Percentiles rank a stretch among this genome's conserved stretches.
These are phyloP conservation scores for Schizochytrium sp. DNA, from an alignment of 108 stramenopile species.

Conservation along the genomic window DNA sequence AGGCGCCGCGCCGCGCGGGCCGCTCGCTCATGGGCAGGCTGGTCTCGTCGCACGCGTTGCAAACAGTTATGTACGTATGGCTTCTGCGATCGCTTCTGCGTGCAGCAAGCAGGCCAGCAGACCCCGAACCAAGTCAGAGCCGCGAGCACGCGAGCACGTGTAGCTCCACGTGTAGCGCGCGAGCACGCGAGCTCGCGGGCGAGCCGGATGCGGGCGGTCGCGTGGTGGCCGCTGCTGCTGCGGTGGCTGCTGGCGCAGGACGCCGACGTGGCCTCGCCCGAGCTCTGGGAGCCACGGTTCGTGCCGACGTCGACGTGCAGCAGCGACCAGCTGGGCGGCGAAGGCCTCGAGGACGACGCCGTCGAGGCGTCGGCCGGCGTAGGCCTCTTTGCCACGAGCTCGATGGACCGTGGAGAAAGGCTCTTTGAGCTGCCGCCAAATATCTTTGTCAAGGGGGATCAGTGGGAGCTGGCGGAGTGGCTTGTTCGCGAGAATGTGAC, in stretches of 20 bases:
- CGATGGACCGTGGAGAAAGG: not conserved
- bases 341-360: not conserved
- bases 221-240: slow-evolving; percentile 12
- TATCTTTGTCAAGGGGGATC: not conserved
- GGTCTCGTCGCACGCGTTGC: no score
- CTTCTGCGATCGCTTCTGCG: no score
- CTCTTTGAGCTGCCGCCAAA: not conserved
- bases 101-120: no score
- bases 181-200: no score
- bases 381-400: not conserved
- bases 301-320: not conserved
- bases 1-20: not conserved
- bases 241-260: not conserved
- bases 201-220: not conserved
- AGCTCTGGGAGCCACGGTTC: not conserved
- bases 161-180: no score
- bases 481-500: not conserved
- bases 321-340: not conserved
- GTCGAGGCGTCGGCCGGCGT: not conserved
- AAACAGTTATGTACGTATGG: no score
- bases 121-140: no score
- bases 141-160: not conserved
- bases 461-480: slow-evolving; percentile 11
- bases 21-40: not conserved
- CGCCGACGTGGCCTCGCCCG: not conserved